Conservation (phyloP, 2,329 filamentous ascomycete genomes). For the Didymella segeticola region DNA sequence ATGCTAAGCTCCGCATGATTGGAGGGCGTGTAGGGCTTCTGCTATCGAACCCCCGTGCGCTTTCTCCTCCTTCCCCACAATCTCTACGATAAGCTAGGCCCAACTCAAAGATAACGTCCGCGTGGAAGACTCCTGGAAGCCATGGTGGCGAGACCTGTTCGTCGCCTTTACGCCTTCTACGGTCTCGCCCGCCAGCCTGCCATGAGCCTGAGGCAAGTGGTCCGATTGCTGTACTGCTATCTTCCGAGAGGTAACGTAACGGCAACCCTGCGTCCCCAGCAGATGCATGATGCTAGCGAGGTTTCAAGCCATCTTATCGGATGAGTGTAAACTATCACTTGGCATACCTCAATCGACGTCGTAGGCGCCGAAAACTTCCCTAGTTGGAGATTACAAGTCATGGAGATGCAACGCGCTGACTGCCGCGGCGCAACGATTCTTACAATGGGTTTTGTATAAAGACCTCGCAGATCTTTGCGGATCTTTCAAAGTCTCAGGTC, state of each 20-base stretch:
- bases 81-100: constrained; percentile 12
- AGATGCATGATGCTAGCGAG: background rate
- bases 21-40: constrained; percentile 8
- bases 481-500: constrained; percentile 4
- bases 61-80: constrained; percentile 5
- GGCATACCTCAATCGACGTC: background rate
- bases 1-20: background rate
- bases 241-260: background rate
- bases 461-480: background rate
- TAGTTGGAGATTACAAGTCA: constrained; percentile 14
- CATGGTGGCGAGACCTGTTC: background rate
- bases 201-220: background rate
- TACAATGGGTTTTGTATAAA: constrained; percentile 3
- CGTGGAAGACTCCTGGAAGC: background rate
- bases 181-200: constrained; percentile 1
- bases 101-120: constrained; percentile 12
- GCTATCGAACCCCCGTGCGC: constrained; percentile 5
- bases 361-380: background rate
- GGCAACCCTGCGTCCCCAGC: background rate
- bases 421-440: background rate
- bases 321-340: constrained; percentile 8
- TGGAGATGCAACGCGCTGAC: background rate
- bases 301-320: constrained; percentile 6
- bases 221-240: background rate
- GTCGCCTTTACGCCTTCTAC: background rate